Conservation (phyloP, 768 basidiomycete genomes). For the Serendipita indica region DNA sequence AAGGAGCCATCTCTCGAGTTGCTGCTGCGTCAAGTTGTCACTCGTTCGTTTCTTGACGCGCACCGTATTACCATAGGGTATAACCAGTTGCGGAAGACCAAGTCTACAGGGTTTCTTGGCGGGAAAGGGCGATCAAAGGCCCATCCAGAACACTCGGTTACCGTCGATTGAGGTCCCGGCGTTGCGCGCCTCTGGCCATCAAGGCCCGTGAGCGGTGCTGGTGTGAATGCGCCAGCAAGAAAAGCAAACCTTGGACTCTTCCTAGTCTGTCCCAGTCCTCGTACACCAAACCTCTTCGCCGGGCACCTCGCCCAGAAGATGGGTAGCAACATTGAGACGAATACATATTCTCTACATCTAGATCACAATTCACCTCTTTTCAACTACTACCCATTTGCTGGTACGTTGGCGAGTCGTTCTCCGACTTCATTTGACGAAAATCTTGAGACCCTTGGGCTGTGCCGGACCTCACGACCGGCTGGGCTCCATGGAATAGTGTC, state of each 20-base stretch:
- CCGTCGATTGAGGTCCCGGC: too few relatives aligned
- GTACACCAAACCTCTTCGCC: neutral
- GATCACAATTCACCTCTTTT: neutral
- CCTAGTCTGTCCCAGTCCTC: neutral
- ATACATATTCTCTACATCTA: neutral
- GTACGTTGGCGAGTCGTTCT: neutral
- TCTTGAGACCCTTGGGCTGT: constrained; percentile 14
- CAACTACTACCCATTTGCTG: neutral
- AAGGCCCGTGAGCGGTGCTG: too few relatives aligned
- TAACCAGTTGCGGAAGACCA: too few relatives aligned
- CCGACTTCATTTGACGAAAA: neutral
- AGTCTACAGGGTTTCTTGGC: too few relatives aligned
- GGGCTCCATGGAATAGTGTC: constrained; percentile 36
- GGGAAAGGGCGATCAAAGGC: too few relatives aligned
- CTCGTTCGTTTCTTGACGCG: too few relatives aligned
- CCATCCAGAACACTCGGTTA: too few relatives aligned
- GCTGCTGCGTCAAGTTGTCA: too few relatives aligned
- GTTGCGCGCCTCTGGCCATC: too few relatives aligned
- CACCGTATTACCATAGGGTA: too few relatives aligned
- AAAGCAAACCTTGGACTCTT: neutral
- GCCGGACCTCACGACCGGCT: constrained; percentile 39
- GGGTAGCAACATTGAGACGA: neutral
- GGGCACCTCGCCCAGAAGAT: neutral
- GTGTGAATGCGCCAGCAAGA: too few relatives aligned
- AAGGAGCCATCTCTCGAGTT: too few relatives aligned